Evolutionary conservation across 208 protist genomes (phyloP).

Genomic region (Trichomonas tenax): DNA sequence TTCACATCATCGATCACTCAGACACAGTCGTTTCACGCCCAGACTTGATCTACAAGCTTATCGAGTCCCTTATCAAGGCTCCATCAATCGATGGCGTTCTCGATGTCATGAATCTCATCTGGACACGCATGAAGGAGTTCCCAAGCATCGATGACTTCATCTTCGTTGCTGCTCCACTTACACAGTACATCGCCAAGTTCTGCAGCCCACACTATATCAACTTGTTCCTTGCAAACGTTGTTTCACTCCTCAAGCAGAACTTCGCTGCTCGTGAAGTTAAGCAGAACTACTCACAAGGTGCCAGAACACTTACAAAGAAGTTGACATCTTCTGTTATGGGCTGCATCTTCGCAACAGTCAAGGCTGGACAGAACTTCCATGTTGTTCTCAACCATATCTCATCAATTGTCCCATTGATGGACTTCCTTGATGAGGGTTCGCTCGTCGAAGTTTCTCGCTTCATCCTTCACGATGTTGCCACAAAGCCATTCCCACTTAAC

Average conservation of each 20-base stretch:
- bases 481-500: background rate
- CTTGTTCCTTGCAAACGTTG: background rate
- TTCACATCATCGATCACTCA: background rate
- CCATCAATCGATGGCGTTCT: background rate
- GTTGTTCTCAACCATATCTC: background rate
- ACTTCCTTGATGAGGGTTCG: background rate
- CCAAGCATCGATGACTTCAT: background rate
- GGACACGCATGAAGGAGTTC: background rate
- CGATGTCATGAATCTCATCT: background rate
- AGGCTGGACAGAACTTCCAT: background rate
- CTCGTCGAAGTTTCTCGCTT: background rate
- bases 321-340: background rate
- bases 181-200: background rate
- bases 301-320: background rate
- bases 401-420: constrained; percentile 7
- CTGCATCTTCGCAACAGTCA: background rate
- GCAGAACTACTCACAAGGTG: background rate
- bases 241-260: background rate
- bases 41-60: background rate
- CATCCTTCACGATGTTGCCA: background rate
- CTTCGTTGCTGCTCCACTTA: background rate
- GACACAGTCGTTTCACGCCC: background rate
- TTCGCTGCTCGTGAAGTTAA: background rate
- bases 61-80: background rate
- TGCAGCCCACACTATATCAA: background rate